These are phyloP conservation scores for Flaveria sonorensis DNA, from an alignment of 129 eudicot species.

Conservation along the genomic window DNA sequence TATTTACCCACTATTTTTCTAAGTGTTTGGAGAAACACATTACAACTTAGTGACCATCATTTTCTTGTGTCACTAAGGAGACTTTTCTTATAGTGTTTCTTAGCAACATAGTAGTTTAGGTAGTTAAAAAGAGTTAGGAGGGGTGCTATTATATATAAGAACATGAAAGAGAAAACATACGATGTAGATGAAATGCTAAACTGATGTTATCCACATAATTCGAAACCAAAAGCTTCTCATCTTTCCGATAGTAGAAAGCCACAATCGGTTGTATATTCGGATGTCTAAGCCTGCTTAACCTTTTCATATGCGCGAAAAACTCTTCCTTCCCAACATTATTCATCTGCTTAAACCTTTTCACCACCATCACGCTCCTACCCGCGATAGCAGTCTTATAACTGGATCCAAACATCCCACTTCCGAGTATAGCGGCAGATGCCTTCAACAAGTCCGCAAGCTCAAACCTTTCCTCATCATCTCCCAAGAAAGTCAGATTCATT, in stretches of 20 bases:
- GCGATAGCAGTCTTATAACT: slow-evolving; percentile 65
- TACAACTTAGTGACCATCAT: too few relatives aligned
- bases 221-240: slow-evolving; percentile 83
- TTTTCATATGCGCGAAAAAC: slow-evolving; percentile 82
- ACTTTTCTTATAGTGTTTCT: too few relatives aligned
- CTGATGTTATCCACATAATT: slow-evolving; percentile 63
- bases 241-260: slow-evolving; percentile 75
- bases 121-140: too few relatives aligned
- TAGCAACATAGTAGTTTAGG: too few relatives aligned
- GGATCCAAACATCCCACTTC: slow-evolving; percentile 84
- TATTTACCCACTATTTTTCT: too few relatives aligned
- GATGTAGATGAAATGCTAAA: slow-evolving; percentile 80
- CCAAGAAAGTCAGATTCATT: slow-evolving; percentile 63
- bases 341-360: slow-evolving; percentile 87
- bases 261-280: slow-evolving; percentile 65
- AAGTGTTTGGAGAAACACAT: too few relatives aligned
- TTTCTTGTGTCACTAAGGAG: too few relatives aligned
- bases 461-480: slow-evolving; percentile 53
- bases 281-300: slow-evolving; percentile 74
- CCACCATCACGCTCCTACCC: slow-evolving; percentile 62
- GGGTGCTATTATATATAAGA: neutral
- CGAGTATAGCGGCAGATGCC: slow-evolving; percentile 79
- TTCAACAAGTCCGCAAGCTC: slow-evolving; percentile 75
- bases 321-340: slow-evolving; percentile 69
- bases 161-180: slow-evolving; percentile 35